Conservation (phyloP, 768 basidiomycete species). For the Auricularia heimuer region DNA sequence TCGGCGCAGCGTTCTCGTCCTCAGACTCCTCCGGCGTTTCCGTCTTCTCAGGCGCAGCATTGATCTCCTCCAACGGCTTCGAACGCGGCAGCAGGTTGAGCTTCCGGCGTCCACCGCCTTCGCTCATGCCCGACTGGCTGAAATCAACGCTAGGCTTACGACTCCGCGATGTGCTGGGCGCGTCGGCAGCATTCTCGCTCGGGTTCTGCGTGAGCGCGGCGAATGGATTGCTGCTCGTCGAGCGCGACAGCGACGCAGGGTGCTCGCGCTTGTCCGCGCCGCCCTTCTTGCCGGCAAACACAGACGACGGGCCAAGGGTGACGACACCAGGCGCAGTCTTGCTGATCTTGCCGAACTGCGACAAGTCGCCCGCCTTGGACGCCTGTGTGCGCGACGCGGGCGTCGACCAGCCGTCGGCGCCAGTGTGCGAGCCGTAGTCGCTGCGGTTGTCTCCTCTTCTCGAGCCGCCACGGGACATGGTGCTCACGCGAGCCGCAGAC, state of each 20-base stretch:
- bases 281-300: slow-evolving; percentile 69
- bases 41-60: slow-evolving; percentile 25
- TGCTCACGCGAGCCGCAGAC: slow-evolving; percentile 47
- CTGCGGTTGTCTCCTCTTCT: slow-evolving; percentile 70
- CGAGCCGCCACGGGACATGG: slow-evolving; percentile 87
- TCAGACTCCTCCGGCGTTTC: slow-evolving; percentile 41
- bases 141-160: slow-evolving; percentile 45
- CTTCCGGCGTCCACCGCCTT: slow-evolving; percentile 45
- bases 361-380: slow-evolving; percentile 76
- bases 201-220: slow-evolving; percentile 61
- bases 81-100: slow-evolving; percentile 72
- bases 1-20: slow-evolving; percentile 20
- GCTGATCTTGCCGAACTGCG: slow-evolving; percentile 81
- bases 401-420: slow-evolving; percentile 80
- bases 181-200: slow-evolving; percentile 45
- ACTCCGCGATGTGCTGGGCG: slow-evolving; percentile 38
- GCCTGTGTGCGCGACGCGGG: slow-evolving; percentile 52
- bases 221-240: slow-evolving; percentile 79
- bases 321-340: slow-evolving; percentile 41
- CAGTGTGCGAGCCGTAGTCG: slow-evolving; percentile 43
- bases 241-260: slow-evolving; percentile 58
- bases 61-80: slow-evolving; percentile 41
- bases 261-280: slow-evolving; percentile 41
- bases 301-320: slow-evolving; percentile 76
- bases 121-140: slow-evolving; percentile 33